phyloP scores from a whole-genome alignment of 2,329 filamentous ascomycete species.

The Pseudopyricularia javanii region DNA sequence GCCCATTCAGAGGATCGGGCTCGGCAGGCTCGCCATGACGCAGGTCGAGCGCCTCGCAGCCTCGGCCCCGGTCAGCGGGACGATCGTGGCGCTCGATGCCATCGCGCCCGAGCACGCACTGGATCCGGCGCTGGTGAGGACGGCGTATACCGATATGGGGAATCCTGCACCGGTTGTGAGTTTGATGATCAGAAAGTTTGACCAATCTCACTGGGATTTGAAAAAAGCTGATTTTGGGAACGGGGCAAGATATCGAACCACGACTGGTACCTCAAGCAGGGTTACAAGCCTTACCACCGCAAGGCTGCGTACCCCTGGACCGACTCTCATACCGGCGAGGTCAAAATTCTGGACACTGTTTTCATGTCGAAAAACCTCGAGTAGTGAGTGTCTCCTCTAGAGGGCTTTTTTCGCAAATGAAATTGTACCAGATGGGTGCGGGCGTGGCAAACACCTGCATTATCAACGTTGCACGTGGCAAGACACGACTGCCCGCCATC shows the following conservation, averaged over 20 bases:
- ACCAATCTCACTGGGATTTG: not conserved
- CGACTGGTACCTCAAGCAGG: conserved; percentile 18
- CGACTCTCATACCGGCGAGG: conserved; percentile 6
- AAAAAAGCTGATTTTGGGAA: not conserved
- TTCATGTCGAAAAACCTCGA: conserved; percentile 12
- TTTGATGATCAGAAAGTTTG: not conserved
- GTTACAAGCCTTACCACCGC: conserved; percentile 10
- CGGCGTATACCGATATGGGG: conserved; percentile 15
- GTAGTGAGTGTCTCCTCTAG: not conserved
- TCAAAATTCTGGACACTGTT: conserved; percentile 7
- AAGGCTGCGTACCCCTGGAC: conserved; percentile 9
- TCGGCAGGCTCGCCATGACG: conserved; percentile 22
- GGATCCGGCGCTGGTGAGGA: conserved; percentile 10
- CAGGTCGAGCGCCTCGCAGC: conserved; percentile 19
- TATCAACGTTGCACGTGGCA: not conserved
- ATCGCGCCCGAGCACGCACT: conserved; percentile 15
- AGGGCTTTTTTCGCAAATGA: too few species aligned
- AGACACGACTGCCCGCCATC: not conserved
- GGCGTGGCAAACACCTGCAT: not conserved
- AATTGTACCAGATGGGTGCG: too few species aligned
- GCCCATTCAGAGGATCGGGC: conserved; percentile 21
- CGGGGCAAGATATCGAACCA: conserved; percentile 9
- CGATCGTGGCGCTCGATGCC: conserved; percentile 22
- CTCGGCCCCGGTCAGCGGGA: conserved; percentile 18
- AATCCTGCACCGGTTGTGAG: conserved; percentile 14